Conservation (phyloP, 2,329 filamentous ascomycete species). For the Diaporthe citrichinensis region DNA sequence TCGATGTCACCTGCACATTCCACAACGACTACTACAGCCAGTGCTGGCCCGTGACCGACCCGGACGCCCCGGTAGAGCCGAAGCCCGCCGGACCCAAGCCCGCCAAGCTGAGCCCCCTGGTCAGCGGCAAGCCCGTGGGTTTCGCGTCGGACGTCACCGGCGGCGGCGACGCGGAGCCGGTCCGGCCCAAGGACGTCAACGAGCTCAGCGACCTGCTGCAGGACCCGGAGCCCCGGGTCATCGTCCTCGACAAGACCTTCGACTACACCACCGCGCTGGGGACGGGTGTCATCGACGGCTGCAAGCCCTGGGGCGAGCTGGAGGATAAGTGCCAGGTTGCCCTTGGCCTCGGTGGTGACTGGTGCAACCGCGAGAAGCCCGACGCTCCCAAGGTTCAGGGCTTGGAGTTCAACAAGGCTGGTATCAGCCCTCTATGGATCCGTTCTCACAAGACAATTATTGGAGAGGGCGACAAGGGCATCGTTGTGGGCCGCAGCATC, state of each 20-base stretch:
- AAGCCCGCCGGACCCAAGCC: neutral
- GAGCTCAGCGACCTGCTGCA: constrained; percentile 60
- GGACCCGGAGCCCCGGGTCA: constrained; percentile 67
- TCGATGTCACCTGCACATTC: neutral
- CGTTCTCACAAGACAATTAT: constrained; percentile 70
- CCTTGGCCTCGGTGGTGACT: constrained; percentile 67
- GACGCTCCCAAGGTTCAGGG: constrained; percentile 56
- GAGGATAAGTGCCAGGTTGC: constrained; percentile 66
- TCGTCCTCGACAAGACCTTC: constrained; percentile 69
- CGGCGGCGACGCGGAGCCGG: constrained; percentile 1
- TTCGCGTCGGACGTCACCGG: constrained; percentile 12
- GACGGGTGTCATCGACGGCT: constrained; percentile 64
- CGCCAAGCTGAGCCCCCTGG: neutral
- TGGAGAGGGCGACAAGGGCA: constrained; percentile 64
- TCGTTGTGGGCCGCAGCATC: constrained; percentile 66
- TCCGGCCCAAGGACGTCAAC: constrained; percentile 3
- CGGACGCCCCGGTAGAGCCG: neutral
- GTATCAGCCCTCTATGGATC: constrained; percentile 64
- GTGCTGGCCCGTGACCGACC: neutral
- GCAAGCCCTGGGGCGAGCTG: constrained; percentile 69
- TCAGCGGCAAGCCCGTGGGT: neutral
- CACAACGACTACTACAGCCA: constrained; percentile 2
- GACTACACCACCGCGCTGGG: constrained; percentile 70
- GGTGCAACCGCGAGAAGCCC: constrained; percentile 72
- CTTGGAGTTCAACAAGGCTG: constrained; percentile 66